These are phyloP conservation scores for Dothiorella sarmentorum DNA, from an alignment of 2,329 filamentous ascomycete genomes.

Conservation along the genomic window DNA sequence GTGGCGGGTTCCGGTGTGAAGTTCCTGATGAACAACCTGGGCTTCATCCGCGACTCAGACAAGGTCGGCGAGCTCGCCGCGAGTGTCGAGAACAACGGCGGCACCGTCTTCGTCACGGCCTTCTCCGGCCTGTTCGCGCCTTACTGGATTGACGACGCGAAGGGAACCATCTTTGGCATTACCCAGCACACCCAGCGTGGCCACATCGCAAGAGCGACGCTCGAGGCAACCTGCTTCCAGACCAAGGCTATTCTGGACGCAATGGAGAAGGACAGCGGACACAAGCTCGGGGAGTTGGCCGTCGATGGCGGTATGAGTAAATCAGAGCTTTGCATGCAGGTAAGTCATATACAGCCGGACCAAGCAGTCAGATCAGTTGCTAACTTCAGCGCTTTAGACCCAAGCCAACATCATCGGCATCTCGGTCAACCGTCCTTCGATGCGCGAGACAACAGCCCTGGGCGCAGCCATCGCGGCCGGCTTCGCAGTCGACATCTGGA, in stretches of 20 bases:
- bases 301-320: conserved; percentile 90
- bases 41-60: conserved; percentile 58
- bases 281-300: conserved; percentile 69
- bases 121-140: conserved; percentile 89
- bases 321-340: conserved; percentile 82
- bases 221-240: conserved; percentile 90
- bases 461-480: conserved; percentile 87
- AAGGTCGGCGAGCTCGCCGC: conserved; percentile 64
- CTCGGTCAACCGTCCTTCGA: conserved; percentile 75
- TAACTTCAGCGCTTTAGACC: conserved; percentile 48
- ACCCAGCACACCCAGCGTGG: conserved; percentile 81
- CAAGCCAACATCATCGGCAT: conserved; percentile 85
- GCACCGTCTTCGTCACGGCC: conserved; percentile 81
- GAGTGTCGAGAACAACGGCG: conserved; percentile 71
- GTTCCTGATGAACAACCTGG: conserved; percentile 61
- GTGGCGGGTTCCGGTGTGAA: conserved; percentile 79
- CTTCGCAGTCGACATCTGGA: conserved; percentile 78
- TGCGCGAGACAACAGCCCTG: conserved; percentile 87
- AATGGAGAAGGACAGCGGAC: conserved; percentile 82
- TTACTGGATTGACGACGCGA: conserved; percentile 92
- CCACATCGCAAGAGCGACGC: conserved; percentile 82
- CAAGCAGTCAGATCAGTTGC: not conserved
- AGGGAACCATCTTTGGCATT: conserved; percentile 82
- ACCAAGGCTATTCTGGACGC: conserved; percentile 88
- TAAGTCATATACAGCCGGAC: conserved; percentile 25